Percentiles rank a stretch among this genome's conserved stretches.
Evolutionary conservation across 805 yeast species (phyloP).

Genomic region (Blastobotrys chiropterorum): DNA sequence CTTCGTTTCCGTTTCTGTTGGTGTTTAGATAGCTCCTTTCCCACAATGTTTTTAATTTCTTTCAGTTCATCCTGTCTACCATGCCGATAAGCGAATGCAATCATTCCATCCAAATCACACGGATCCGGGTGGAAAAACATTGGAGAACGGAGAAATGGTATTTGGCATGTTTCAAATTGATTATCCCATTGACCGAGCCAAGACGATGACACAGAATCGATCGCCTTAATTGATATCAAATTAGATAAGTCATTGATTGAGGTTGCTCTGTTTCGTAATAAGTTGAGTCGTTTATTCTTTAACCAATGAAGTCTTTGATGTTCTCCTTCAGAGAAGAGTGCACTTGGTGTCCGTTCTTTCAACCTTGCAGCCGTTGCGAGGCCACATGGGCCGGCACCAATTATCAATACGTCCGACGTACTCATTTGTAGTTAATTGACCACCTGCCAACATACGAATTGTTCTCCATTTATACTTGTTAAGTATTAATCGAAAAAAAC

Average conservation of each 20-base stretch:
- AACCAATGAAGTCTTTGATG: slow-evolving; percentile 45
- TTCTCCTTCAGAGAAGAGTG: slow-evolving; percentile 41
- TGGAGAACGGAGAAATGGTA: slow-evolving; percentile 40
- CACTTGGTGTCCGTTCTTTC: slow-evolving; percentile 39
- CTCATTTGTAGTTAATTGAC: neutral
- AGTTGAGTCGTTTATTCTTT: slow-evolving; percentile 21
- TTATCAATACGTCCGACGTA: slow-evolving; percentile 33
- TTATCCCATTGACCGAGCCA: slow-evolving; percentile 41
- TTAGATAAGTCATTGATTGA: slow-evolving; percentile 2
- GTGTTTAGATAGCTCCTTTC: slow-evolving; percentile 40
- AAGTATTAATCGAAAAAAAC: no score
- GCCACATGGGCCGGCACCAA: slow-evolving; percentile 45
- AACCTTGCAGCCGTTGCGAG: slow-evolving; percentile 38
- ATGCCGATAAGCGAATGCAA: slow-evolving; percentile 34
- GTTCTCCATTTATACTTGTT: no score
- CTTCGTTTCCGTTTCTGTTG: slow-evolving; percentile 22
- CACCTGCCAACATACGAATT: no score
- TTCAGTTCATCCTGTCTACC: slow-evolving; percentile 34
- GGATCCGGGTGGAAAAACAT: slow-evolving; percentile 47
- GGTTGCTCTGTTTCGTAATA: slow-evolving; percentile 10
- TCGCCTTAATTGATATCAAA: slow-evolving; percentile 33
- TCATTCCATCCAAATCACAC: slow-evolving; percentile 38
- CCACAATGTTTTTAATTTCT: slow-evolving; percentile 40
- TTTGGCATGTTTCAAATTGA: slow-evolving; percentile 38
- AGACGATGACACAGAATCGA: slow-evolving; percentile 31